Evolutionary conservation across 306 rosid species (phyloP), one percentile per base, ranked within the genome.

Genomic region (Mimosa bimucronata): DNA sequence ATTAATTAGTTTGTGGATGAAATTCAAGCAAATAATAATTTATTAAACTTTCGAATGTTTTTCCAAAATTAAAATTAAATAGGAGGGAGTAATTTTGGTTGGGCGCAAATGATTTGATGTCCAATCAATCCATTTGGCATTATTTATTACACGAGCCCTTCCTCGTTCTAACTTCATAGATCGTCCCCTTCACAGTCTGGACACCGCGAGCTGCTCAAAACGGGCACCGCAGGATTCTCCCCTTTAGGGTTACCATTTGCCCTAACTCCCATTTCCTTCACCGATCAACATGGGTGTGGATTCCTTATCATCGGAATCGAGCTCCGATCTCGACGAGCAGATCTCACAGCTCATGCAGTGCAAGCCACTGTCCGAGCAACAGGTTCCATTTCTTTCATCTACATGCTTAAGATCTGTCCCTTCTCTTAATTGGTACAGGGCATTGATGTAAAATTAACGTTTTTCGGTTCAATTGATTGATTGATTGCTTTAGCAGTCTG

Each of bases 341-440:
- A 95, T 95, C 94, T 88, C 97, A 19, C 98, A 95, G 91, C 98
- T 95, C 88, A 91, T 89, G 98, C 97, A 95, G 88, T 95, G 98
- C 98, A 91, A 91, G 84, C 98, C 98, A 48, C 97, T 95, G 72
- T 86, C 92, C 19, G 98, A 95, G 82, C 97, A 88, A 53, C 98
- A 92, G 97, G 98, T 95, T 81, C 50, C 44, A 7, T 62, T 77
- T 75, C 9, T 40, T 67, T 66, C 2, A 11, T 34, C 28, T 74
- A 9, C 64, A 41, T 46, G 45, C 29, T 58, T 16, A 44, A 69
- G 87, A 77, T 46, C 85, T 57, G 69, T 45, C 3, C 37, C 42
- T n/a, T 74, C 75, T 12, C 18, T 6, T 13, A 57, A 48, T 53
- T 37, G 26, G 71, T 2, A 29, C 14, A 41, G 62, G n/a, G 5